Evolutionary conservation across 192 early-diverging fungal genomes (phyloP).

Genomic region (Gorgonomyces haynaldii): DNA sequence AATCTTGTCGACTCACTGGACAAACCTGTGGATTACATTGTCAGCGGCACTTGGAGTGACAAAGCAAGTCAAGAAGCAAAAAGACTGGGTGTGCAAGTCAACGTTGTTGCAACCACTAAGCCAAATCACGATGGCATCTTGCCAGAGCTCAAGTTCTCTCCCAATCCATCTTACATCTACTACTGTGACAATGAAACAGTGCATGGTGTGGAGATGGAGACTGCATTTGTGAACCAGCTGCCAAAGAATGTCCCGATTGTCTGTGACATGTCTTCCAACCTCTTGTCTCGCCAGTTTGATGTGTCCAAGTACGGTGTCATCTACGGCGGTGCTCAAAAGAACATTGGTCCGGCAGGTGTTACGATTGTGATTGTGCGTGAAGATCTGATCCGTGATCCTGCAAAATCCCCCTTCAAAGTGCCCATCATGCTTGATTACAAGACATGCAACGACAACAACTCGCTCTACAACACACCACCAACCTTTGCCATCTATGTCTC

Average conservation of each 20-base stretch:
- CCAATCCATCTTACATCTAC: constrained; percentile 77
- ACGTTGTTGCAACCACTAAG: constrained; percentile 69
- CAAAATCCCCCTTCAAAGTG: constrained; percentile 11
- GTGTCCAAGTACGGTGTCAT: constrained; percentile 76
- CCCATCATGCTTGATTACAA: constrained; percentile 83
- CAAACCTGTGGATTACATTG: constrained; percentile 69
- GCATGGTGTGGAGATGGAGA: constrained; percentile 79
- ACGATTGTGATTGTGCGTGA: constrained; percentile 86
- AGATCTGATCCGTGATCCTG: constrained; percentile 57
- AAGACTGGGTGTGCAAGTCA: constrained; percentile 65
- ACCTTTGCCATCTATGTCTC: constrained; percentile 90
- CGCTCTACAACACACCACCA: constrained; percentile 95
- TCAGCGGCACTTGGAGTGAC: constrained; percentile 85
- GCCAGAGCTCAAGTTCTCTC: constrained; percentile 44
- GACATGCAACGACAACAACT: constrained; percentile 65
- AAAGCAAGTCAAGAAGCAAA: constrained; percentile 77
- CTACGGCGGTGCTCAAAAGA: constrained; percentile 96
- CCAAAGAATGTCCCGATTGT: constrained; percentile 59
- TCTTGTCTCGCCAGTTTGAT: constrained; percentile 45
- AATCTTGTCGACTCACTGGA: constrained; percentile 56
- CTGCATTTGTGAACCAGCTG: constrained; percentile 16
- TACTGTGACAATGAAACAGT: constrained; percentile 99
- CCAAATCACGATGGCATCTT: constrained; percentile 42
- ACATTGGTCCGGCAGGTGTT: constrained; percentile 78
- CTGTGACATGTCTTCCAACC: constrained; percentile 58